Base-by-base conservation (phyloP, 2,329 filamentous ascomycete species). In the Sporothrix humicola region DNA sequence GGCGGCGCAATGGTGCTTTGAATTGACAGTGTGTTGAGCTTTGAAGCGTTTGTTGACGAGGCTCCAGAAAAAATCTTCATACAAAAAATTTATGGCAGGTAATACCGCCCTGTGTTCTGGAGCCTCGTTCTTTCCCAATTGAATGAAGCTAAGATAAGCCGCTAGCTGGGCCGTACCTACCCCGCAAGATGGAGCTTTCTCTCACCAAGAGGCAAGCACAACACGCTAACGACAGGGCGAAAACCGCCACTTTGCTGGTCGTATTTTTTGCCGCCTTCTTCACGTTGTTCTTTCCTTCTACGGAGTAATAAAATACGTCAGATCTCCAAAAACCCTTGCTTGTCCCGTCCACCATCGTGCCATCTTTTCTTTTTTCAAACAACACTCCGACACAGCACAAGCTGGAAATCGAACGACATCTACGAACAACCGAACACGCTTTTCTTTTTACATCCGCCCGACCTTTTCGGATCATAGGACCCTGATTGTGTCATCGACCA, bases 11-110 rank as follows among this genome's bases (percentile, higher is more conserved):
- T 50, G 58, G 52, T 63, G 44, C 7, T 31, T 13, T 9, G 31
- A 20, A 50, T 42, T 37, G 71, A 12, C 20, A 44, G 37, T 17
- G 26, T 20, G 26, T n/a, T 71, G 42, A 42, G 42, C 20, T 68
- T 31, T 23, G 26, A 20, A 17, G 37, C 6, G 31, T n/a, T 61
- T 59, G 54, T 69, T 20, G 52, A 59, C 56, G 42, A 46, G 50
- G 50, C 50, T 50, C 20, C 54, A 17, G 3, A 37, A 59, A 58
- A 69, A 63, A 23, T 44, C 13, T 61, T 37, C 26, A 37, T 17
- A 72, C n/a, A 58, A 5, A 73, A 73, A 73, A 73, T 73, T 73
- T 52, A 69, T 31, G 65, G 66, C 72, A 63, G 44, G 37, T n/a
- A 26, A 26, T 26, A 48, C 42, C 59, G 59, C 59, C 12, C 26